A percentile compares a stretch with the other conserved stretches of the same genome.
Conservation (phyloP, 83 land plant genomes). For the Diphasiastrum complanatum region DNA sequence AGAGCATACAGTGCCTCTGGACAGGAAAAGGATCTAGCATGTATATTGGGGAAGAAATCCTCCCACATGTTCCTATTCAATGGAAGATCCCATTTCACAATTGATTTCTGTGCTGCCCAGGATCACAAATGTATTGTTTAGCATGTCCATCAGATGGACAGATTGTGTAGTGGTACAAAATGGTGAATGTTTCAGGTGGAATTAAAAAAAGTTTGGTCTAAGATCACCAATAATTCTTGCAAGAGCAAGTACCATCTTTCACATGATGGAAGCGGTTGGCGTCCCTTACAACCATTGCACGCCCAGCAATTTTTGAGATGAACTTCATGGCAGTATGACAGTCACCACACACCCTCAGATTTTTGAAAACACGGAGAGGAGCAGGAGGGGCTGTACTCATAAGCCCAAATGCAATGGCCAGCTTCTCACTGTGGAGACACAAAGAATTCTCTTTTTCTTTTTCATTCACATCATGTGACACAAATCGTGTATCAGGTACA, state of each 20-base stretch:
- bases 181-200: too few species aligned
- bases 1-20: too few species aligned
- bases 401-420: slow-evolving; percentile 5
- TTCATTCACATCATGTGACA: slow-evolving; percentile 12
- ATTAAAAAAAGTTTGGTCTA: too few species aligned
- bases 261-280: slow-evolving; percentile 14
- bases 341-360: slow-evolving; percentile 29
- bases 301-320: slow-evolving; percentile 1
- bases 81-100: too few species aligned
- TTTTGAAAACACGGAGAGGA: not conserved
- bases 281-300: slow-evolving; percentile 7
- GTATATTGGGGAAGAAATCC: too few species aligned
- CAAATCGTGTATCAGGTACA: slow-evolving; percentile 11
- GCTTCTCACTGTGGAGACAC: slow-evolving; percentile 17
- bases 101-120: too few species aligned
- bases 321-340: slow-evolving; percentile 9
- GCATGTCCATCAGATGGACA: too few species aligned
- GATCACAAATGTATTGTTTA: too few species aligned
- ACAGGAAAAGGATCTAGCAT: too few species aligned
- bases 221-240: slow-evolving; percentile 6
- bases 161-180: too few species aligned
- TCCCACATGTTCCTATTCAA: too few species aligned
- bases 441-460: slow-evolving; percentile 7
- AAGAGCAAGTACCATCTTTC: slow-evolving; percentile 21
- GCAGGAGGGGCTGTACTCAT: not conserved